Evolutionary conservation across 176 grass and related monocot species (phyloP), one percentile per base, ranked within the genome.

Genomic region (Chloris gayana): DNA sequence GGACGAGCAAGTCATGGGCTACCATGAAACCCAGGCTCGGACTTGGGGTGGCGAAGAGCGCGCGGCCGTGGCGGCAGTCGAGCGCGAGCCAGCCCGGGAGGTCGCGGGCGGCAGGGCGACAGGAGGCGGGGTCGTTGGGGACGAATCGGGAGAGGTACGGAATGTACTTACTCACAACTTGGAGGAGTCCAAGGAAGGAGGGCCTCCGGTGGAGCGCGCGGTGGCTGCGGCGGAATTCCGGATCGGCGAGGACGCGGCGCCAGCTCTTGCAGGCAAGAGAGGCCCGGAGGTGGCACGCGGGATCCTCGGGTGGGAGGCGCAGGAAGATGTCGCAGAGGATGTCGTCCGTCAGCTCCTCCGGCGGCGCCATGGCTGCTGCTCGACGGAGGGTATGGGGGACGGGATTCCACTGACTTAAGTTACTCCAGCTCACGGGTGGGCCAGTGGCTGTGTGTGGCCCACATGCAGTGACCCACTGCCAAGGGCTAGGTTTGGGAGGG

Each of bases 61-160:
- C 69, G 44, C 69, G 69, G 42, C 69, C 69, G 69, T 72, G 69
- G 69, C 44, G 69, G 69, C 69, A 72, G 24, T 72, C 69, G 27
- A 50, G 15, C 13, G 4, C 26, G 38, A 69, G n/a, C 67, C 38
- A 69, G 38, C 67, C 35, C 22, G 67, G 22, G 67, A 69, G 67
- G 11, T 69, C 38, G 67, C 67, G 38, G 11, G 9, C 22, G 4
- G 67, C 67, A 12, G 37, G 67, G 12, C 38, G 22, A 38, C 67
- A 0, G 12, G 38, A 69, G 37, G 38, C 11, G 4, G 66, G 66
- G 37, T 44, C 3, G 67, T 7, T 26, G 37, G 38, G 12, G 37
- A 44, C 38, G 22, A 44, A 69, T 4, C 37, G 67, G 10, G 38
- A 26, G 1, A 0, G 0, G 67, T 14, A 45, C 9, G n/a, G 22